Conservation (phyloP, 176 grass and related monocot genomes). For the Cocos nucifera region DNA sequence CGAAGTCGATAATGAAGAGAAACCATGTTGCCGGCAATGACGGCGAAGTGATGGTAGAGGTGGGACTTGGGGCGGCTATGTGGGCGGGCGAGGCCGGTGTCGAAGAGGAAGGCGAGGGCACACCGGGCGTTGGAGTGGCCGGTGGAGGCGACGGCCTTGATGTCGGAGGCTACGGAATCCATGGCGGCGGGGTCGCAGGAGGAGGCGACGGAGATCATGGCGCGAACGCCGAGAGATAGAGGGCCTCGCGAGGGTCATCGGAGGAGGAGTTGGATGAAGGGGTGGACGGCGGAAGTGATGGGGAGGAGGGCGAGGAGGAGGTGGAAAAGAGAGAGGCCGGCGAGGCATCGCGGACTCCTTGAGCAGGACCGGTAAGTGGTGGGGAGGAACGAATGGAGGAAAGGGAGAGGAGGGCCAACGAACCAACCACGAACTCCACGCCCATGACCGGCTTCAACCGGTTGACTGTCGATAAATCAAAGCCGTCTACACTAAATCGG, state of each 20-base stretch:
- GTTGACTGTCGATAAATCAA: too few species aligned
- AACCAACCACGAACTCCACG: too few species aligned
- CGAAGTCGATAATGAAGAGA: too few species aligned
- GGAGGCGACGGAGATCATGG: constrained; percentile 62
- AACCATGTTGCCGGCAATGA: constrained; percentile 56
- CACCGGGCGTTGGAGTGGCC: constrained; percentile 65
- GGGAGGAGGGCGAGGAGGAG: too few species aligned
- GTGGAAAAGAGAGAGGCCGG: too few species aligned
- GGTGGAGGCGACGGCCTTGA: constrained; percentile 50
- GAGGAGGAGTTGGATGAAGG: constrained; percentile 13
- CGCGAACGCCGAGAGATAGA: constrained; percentile 8
- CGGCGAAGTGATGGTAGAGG: constrained; percentile 83
- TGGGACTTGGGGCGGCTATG: constrained; percentile 51
- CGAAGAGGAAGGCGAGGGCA: constrained; percentile 60
- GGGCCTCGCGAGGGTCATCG: constrained; percentile 14
- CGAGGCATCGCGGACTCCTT: constrained; percentile 19
- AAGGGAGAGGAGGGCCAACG: too few species aligned
- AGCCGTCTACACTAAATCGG: too few species aligned
- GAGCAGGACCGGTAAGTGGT: too few species aligned
- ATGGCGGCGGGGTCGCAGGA: constrained; percentile 53
- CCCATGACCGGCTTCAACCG: too few species aligned
- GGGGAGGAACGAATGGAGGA: too few species aligned
- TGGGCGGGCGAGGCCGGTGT: constrained; percentile 52
- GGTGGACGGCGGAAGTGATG: too few species aligned
- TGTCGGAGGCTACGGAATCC: constrained; percentile 45